Evolutionary conservation across 768 basidiomycete genomes (phyloP).

Genomic region (Russula abietina): DNA sequence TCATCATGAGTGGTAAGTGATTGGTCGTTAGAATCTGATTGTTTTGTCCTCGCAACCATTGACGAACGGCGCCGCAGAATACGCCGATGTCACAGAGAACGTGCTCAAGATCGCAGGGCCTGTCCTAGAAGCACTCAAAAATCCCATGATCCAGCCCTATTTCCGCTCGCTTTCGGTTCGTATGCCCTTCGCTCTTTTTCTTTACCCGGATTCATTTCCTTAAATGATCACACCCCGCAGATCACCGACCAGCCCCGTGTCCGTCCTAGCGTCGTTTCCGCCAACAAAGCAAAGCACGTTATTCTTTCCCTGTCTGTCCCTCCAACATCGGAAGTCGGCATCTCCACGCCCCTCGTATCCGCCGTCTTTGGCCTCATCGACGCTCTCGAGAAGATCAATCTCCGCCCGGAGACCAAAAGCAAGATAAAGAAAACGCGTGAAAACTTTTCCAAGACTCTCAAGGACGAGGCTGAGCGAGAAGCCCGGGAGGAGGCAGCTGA

Average conservation of each 20-base stretch:
- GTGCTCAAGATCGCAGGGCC: constrained; percentile 56
- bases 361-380: constrained; percentile 76
- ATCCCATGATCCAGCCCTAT: constrained; percentile 61
- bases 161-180: constrained; percentile 82
- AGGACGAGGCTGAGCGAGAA: constrained; percentile 59
- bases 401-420: constrained; percentile 75
- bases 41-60: not conserved
- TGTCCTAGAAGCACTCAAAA: constrained; percentile 51
- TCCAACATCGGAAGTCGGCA: constrained; percentile 40
- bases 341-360: constrained; percentile 54
- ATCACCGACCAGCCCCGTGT: constrained; percentile 81
- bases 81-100: constrained; percentile 76
- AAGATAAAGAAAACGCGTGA: constrained; percentile 75
- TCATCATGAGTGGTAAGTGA: constrained; percentile 67
- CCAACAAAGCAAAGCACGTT: constrained; percentile 63
- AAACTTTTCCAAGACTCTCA: constrained; percentile 61
- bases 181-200: constrained; percentile 19
- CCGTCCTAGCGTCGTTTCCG: constrained; percentile 49
- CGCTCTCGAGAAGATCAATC: constrained; percentile 41
- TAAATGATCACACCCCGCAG: constrained; percentile 31
- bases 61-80: constrained; percentile 44
- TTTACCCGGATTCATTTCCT: constrained; percentile 5
- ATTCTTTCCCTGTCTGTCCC: constrained; percentile 62
- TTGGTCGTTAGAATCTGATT: too few relatives aligned
- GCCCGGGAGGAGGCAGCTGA: constrained; percentile 68